Evolutionary conservation across 192 early-diverging fungal species (phyloP), one percentile per base, ranked within the genome.

Genomic region (Rhizophagus clarus): DNA sequence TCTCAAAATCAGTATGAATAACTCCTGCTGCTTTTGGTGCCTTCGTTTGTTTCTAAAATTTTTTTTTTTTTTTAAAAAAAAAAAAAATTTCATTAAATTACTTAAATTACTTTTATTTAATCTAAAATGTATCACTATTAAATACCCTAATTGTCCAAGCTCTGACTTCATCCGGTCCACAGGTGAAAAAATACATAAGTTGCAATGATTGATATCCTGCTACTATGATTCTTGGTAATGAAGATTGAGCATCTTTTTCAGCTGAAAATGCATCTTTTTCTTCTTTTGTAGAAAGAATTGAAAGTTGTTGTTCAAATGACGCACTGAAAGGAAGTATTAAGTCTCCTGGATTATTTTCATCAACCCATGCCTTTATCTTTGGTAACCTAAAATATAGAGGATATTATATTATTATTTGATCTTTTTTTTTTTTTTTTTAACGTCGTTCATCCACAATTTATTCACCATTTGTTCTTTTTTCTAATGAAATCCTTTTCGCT

Each of bases 131-230:
- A 5, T 32, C 4, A 34, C 63, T 20, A 26, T 7, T 47, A 64
- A 80, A 64, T 64, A 82, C 79, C 31, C 84, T 79, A 73, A 97
- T 93, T 37, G 96, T 97, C 96, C 96, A 98, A 40, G 95, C 95
- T 67, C 95, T 89, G 28, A 97, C 96, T 88, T 99, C 97, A 82
- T 92, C 90, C 34, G 90, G 91, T 49, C 97, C 97, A 66, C 91
- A 95, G 42, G 97, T 98, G 88, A 98, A 97, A 88, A 93, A 99
- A 89, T 99, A 97, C 83, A 93, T 90, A 34, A 99, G 86, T 72
- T 93, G 87, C 76, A 99, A 88, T 63, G 94, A 91, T 40, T 89
- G 78, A 85, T 99, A 99, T 72, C 97, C 97, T n/a, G 92, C 88
- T 9, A 94, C 88, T 77, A 98, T 94, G 80, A 99, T 97, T 87